Base-by-base conservation (phyloP, 2,329 filamentous ascomycete genomes). In the Trichoderma aggressivum region DNA sequence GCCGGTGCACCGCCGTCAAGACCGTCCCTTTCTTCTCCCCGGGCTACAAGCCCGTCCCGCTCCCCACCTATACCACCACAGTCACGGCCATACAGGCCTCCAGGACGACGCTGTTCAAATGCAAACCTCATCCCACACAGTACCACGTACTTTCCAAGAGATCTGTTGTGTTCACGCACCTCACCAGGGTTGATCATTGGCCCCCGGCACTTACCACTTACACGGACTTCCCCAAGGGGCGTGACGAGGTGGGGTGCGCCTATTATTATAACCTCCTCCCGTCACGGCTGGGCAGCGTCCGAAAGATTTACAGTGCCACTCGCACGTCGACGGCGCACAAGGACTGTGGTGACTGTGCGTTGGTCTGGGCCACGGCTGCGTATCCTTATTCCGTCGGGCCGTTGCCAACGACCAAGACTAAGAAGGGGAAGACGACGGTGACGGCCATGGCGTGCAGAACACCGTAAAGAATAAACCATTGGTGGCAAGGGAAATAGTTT, bases 11-110 rank as follows among this genome's bases (percentile, higher is more conserved):
- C 11, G 53, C 70, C 18, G 50, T 76, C 30, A 47, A 60, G 21
- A 34, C 30, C 1, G 24, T 39, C 4, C 34, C 65, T 18, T 53
- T 24, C 12, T 53, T 24, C 47, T 53, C 47, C 11, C 5, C 75
- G 1, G 77, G 76, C 7, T 58, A 71, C 2, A 70, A 67, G 0
- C 77, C 77, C 24, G 76, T 75, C 28, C 72, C n/a, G n/a, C n/a
- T 74, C 60, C 18, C 73, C 59, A 10, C 71, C 24, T 78, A 75
- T 73, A 74, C 28, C 34, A 67, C 74, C 3, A 78, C 77, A 43
- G 62, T 73, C 8, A 77, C 76, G 2, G 75, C 65, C 16, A 34
- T 32, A 2, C 43, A 18, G 14, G 67, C 76, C 5, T 62, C 28
- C 21, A 71, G 62, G 6, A 73, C 70, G 1, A 75, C 72, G 7